Evolutionary conservation across 768 basidiomycete species (phyloP).

Genomic region (Nidula microcarpa): DNA sequence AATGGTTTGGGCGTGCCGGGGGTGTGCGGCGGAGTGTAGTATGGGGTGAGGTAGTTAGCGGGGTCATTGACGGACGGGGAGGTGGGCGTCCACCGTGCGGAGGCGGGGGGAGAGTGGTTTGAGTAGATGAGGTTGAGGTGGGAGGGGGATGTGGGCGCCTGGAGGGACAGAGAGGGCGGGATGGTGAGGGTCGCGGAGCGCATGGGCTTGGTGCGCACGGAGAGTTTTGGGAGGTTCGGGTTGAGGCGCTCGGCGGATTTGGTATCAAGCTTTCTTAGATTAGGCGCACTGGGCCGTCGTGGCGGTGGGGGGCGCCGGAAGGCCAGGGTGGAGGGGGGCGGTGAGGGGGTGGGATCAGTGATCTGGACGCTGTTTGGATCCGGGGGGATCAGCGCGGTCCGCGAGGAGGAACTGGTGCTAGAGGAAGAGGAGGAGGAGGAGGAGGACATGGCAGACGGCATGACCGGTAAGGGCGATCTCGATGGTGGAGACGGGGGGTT

Average conservation of each 20-base stretch:
- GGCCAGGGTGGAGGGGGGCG: slow-evolving; percentile 60
- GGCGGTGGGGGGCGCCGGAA: slow-evolving; percentile 52
- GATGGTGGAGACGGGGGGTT: slow-evolving; percentile 29
- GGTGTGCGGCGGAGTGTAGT: slow-evolving; percentile 52
- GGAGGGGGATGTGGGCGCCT: slow-evolving; percentile 48
- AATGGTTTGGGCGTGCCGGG: slow-evolving; percentile 42
- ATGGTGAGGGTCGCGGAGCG: slow-evolving; percentile 57
- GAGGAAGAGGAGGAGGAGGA: slow-evolving; percentile 5
- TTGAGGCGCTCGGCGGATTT: slow-evolving; percentile 49
- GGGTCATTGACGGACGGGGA: slow-evolving; percentile 28
- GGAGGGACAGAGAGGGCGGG: slow-evolving; percentile 38
- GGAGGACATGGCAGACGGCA: slow-evolving; percentile 45
- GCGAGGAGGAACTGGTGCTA: too few relatives aligned
- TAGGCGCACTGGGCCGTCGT: slow-evolving; percentile 60
- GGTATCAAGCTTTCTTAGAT: slow-evolving; percentile 61
- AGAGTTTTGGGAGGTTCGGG: slow-evolving; percentile 51
- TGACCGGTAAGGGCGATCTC: slow-evolving; percentile 52
- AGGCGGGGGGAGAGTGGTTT: slow-evolving; percentile 52
- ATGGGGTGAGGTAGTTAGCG: slow-evolving; percentile 43
- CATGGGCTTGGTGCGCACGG: slow-evolving; percentile 54
- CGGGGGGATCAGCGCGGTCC: neutral
- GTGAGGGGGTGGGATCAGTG: slow-evolving; percentile 52
- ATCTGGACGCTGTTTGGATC: slow-evolving; percentile 14
- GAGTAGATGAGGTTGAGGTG: slow-evolving; percentile 60
- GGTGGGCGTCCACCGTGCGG: slow-evolving; percentile 40